Percentiles rank a stretch among this genome's conserved stretches.
Evolutionary conservation across 2,329 filamentous ascomycete genomes (phyloP).

Genomic region (Hypocrella siamensis): DNA sequence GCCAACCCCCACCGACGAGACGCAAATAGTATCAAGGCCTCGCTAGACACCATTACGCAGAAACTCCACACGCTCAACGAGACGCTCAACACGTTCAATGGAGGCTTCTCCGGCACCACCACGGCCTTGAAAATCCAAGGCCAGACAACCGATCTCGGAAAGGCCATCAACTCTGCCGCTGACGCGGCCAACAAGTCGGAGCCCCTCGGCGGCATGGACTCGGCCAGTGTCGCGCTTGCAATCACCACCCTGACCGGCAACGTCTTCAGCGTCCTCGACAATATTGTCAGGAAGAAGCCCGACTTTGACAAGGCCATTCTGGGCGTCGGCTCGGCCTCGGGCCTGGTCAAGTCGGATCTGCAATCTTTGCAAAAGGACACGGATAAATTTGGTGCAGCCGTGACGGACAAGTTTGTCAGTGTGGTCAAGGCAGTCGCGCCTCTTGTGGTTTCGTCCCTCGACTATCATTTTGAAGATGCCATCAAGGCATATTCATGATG

Average conservation of each 20-base stretch:
- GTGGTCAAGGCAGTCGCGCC: background rate
- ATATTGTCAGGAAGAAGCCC: background rate
- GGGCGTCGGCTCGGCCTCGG: background rate
- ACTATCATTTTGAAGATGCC: slow-evolving; percentile 1
- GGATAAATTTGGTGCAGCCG: background rate
- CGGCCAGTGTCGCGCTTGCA: background rate
- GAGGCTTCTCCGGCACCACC: background rate
- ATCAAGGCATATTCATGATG: slow-evolving; percentile 1
- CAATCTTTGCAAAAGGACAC: background rate
- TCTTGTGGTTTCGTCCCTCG: slow-evolving; percentile 1
- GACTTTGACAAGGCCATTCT: slow-evolving; percentile 2
- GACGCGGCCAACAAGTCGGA: background rate
- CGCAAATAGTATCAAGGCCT: slow-evolving; percentile 1
- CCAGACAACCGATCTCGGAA: background rate
- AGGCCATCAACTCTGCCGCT: background rate
- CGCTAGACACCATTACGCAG: background rate
- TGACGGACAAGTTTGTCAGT: background rate
- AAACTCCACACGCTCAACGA: background rate
- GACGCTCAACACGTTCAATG: slow-evolving; percentile 1
- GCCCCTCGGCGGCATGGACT: background rate
- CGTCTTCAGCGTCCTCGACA: slow-evolving; percentile 1
- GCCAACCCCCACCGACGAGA: slow-evolving; percentile 1
- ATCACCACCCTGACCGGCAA: background rate
- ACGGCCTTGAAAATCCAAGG: slow-evolving; percentile 1
- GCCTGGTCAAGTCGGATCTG: slow-evolving; percentile 1